Conservation (phyloP, 2,329 filamentous ascomycete species). For the Sporothrix pallida region DNA sequence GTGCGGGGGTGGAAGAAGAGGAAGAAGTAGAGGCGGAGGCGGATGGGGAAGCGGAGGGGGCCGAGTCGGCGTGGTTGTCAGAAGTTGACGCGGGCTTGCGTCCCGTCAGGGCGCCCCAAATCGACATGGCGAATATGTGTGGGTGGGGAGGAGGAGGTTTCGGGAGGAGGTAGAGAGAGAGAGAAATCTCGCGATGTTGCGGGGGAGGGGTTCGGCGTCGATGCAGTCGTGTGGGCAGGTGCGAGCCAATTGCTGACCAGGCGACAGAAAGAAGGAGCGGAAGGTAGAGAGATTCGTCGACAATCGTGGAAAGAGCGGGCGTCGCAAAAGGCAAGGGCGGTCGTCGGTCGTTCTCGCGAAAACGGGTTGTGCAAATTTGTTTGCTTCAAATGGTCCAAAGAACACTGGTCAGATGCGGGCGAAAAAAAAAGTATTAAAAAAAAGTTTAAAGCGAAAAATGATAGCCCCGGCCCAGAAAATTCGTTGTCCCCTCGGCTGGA, state of each 20-base stretch:
- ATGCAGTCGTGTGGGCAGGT: conserved; percentile 16
- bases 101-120: conserved; percentile 68
- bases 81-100: conserved; percentile 52
- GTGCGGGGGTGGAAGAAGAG: conserved; percentile 52
- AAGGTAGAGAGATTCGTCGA: conserved; percentile 1
- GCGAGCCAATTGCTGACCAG: neutral
- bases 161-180: neutral
- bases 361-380: conserved; percentile 28
- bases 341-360: conserved; percentile 23
- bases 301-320: neutral
- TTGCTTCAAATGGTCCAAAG: neutral
- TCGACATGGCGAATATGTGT: conserved; percentile 50
- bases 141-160: too few species aligned
- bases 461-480: conserved; percentile 21
- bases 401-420: conserved; percentile 14
- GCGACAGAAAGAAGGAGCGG: neutral
- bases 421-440: conserved; percentile 29
- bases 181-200: neutral
- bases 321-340: conserved; percentile 2
- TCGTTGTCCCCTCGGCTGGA: conserved; percentile 32
- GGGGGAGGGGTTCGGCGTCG: conserved; percentile 25
- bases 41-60: conserved; percentile 46
- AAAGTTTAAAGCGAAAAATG: conserved; percentile 27
- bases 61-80: conserved; percentile 41
- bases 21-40: conserved; percentile 53